Conservation (phyloP, 352 stramenopile genomes). For the Phytophthora europaea region DNA sequence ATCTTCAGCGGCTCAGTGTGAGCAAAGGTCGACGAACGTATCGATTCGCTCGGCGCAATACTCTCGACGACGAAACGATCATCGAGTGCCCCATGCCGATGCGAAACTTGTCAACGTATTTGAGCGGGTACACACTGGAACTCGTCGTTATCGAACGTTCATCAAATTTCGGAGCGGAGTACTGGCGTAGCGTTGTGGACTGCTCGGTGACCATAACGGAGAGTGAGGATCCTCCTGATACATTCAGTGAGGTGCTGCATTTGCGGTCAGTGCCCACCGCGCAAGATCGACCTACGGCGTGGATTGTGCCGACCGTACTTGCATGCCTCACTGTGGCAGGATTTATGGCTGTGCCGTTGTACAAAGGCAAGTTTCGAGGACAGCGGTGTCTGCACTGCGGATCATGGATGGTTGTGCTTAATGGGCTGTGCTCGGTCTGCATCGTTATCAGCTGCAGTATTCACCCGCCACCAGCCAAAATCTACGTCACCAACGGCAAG, state of each 20-base stretch:
- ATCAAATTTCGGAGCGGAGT: slow-evolving; percentile 53
- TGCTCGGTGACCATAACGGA: slow-evolving; percentile 72
- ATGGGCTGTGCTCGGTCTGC: slow-evolving; percentile 60
- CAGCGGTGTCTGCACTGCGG: slow-evolving; percentile 75
- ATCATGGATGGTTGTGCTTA: slow-evolving; percentile 72
- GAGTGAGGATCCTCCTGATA: slow-evolving; percentile 41
- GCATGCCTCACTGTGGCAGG: slow-evolving; percentile 13
- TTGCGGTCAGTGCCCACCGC: slow-evolving; percentile 59
- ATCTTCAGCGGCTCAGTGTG: slow-evolving; percentile 72
- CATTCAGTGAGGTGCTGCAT: slow-evolving; percentile 69
- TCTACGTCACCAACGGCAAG: slow-evolving; percentile 62
- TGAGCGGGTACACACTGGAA: slow-evolving; percentile 65
- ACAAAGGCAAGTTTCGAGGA: slow-evolving; percentile 55
- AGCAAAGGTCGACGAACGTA: slow-evolving; percentile 65
- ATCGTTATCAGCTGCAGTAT: slow-evolving; percentile 69
- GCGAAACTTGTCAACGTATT: slow-evolving; percentile 58
- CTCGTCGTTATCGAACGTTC: slow-evolving; percentile 68
- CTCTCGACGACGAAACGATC: slow-evolving; percentile 57
- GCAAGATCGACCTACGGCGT: slow-evolving; percentile 34
- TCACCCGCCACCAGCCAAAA: slow-evolving; percentile 56
- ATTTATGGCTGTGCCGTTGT: slow-evolving; percentile 58
- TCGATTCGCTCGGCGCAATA: slow-evolving; percentile 68
- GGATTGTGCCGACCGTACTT: slow-evolving; percentile 48
- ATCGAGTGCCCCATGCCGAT: slow-evolving; percentile 70
- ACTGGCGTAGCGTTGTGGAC: slow-evolving; percentile 78